Base-by-base conservation (phyloP, 768 basidiomycete genomes). In the Chalciporus pseudorubinellus region DNA sequence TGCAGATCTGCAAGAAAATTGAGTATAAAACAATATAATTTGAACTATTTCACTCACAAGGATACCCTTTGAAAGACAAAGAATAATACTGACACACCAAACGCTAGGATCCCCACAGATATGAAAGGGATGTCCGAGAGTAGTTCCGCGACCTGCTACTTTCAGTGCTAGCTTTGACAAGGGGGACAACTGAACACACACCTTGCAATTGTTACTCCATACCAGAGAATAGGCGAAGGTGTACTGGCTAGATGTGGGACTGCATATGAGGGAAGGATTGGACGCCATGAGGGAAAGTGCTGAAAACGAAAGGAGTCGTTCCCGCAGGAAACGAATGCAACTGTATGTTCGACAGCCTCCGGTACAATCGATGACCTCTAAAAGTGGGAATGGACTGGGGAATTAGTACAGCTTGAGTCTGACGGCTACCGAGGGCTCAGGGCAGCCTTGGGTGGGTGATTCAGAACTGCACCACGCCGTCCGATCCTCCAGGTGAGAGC, bases 81-180 rank as follows among this genome's bases (percentile, higher is more conserved):
- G 60, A 84, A 72, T 61, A 86, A 80, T 12, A 76, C 74, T 45
- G 83, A 79, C 38, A 81, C 71, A 13, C 79, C 84, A 48, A 88
- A 79, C 20, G 77, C 77, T 62, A 86, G 69, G n/a, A 87, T 71
- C 29, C 86, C 87, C 38, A 82, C 76, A 56, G 77, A 79, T 60
- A 86, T 79, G 55, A 86, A 73, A 19, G 87, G 87, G 48, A 89
- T 81, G 55, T 85, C 84, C 16, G 79, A 71, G 40, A 89, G 71
- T 38, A 87, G 62, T 56, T 73, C 68, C 51, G 80, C 77, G 38
- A 85, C 68, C 84, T 87, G 46, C 18, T 57, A 26, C 50, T 24
- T 44, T 58, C 36, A 60, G 56, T 46, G 12, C 21, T 4, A 11
- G 29, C 18, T 43, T 47, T n/a, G n/a, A 28, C 13, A n/a, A 26